Percentiles rank a stretch among this genome's conserved stretches.
These are phyloP conservation scores for Malassezia furfur DNA, from an alignment of 1,284 basidiomycete genomes.

Conservation along the genomic window DNA sequence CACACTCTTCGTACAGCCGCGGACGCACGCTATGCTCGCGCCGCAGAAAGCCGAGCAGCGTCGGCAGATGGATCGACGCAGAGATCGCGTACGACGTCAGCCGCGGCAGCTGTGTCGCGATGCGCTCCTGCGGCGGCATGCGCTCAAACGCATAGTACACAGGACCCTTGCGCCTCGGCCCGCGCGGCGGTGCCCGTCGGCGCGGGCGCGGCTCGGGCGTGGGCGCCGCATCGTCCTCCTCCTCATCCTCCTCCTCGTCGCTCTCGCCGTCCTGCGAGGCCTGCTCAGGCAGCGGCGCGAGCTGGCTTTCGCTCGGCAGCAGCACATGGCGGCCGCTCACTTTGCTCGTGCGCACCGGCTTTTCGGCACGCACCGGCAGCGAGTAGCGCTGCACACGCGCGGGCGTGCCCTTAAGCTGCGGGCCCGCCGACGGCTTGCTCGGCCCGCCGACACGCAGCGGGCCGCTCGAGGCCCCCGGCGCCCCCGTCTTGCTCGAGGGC, in stretches of 20 bases:
- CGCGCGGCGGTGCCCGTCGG: slow-evolving; percentile 18
- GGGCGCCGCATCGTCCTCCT: slow-evolving; percentile 18
- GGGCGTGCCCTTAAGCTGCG: slow-evolving; percentile 41
- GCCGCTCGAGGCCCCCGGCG: background rate
- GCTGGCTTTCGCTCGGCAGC: slow-evolving; percentile 80
- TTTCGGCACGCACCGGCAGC: slow-evolving; percentile 43
- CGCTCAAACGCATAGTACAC: slow-evolving; percentile 46
- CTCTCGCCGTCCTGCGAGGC: slow-evolving; percentile 39
- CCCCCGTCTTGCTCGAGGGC: background rate
- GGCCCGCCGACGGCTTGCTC: slow-evolving; percentile 10
- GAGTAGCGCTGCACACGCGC: slow-evolving; percentile 42
- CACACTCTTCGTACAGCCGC: slow-evolving; percentile 80
- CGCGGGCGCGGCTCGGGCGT: slow-evolving; percentile 14
- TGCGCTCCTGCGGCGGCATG: slow-evolving; percentile 33
- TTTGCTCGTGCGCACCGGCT: slow-evolving; percentile 70
- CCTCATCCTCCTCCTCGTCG: slow-evolving; percentile 41
- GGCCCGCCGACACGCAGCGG: background rate
- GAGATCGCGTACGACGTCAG: slow-evolving; percentile 67
- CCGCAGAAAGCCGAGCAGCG: slow-evolving; percentile 60
- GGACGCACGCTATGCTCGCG: slow-evolving; percentile 85
- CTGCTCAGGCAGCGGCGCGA: slow-evolving; percentile 59
- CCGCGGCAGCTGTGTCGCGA: slow-evolving; percentile 36
- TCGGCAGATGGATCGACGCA: slow-evolving; percentile 53
- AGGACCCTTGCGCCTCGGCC: slow-evolving; percentile 27
- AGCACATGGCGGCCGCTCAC: slow-evolving; percentile 83